These are phyloP conservation scores for Diaporthe amygdali DNA, from an alignment of 2,329 filamentous ascomycete species.

Conservation along the genomic window DNA sequence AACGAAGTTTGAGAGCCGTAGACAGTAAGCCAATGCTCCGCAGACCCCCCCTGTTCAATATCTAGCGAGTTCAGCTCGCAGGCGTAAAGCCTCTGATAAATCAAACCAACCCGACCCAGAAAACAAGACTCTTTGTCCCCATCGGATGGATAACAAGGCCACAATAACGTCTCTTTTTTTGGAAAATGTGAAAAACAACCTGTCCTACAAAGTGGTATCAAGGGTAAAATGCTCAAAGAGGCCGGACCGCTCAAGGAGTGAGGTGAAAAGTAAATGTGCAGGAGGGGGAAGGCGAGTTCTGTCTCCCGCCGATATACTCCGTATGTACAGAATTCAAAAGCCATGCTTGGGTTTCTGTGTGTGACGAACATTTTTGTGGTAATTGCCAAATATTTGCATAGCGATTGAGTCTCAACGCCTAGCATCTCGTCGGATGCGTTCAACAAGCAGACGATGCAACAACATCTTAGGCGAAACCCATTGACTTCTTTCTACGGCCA, in stretches of 20 bases:
- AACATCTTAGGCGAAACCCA: slow-evolving; percentile 11
- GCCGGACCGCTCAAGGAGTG: slow-evolving; percentile 13
- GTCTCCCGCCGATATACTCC: not conserved
- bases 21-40: not conserved
- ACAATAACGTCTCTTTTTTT: not conserved
- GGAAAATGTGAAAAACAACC: not conserved
- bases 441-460: too few relatives aligned
- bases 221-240: slow-evolving; percentile 9
- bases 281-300: not conserved
- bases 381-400: not conserved
- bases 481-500: slow-evolving; percentile 24
- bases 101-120: not conserved
- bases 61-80: not conserved
- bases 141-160: not conserved
- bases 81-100: not conserved
- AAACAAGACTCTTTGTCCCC: not conserved
- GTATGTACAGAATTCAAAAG: not conserved
- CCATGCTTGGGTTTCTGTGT: not conserved
- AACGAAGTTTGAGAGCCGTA: not conserved
- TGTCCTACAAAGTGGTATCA: slow-evolving; percentile 13
- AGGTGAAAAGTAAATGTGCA: not conserved
- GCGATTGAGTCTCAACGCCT: not conserved
- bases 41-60: not conserved
- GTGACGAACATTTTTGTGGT: not conserved
- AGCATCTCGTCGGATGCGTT: not conserved